phyloP scores from a whole-genome alignment of 305 asterid species.

The Petunia hybrid region DNA sequence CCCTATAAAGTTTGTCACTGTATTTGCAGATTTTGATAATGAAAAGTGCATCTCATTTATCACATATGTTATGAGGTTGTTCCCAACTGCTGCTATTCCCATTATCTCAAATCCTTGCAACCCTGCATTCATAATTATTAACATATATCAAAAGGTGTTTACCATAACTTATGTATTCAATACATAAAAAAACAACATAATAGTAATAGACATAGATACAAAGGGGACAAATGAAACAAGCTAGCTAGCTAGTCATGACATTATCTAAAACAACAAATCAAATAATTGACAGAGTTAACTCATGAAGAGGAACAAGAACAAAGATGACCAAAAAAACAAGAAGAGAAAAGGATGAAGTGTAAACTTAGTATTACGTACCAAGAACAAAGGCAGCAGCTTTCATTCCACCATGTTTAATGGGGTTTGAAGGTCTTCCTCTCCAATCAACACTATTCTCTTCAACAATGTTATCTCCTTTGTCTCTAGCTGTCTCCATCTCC shows the following conservation, averaged over 20 bases:
- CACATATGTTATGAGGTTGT: slow-evolving; percentile 84
- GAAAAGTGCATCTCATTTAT: slow-evolving; percentile 95
- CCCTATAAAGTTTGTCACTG: slow-evolving; percentile 89
- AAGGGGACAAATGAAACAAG: neutral
- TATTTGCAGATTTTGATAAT: slow-evolving; percentile 77
- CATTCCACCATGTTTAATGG: slow-evolving; percentile 89
- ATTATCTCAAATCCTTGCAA: slow-evolving; percentile 91
- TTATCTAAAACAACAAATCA: neutral
- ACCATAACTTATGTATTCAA: too few relatives aligned
- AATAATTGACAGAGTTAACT: neutral
- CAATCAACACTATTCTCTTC: slow-evolving; percentile 63
- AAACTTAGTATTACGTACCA: slow-evolving; percentile 46
- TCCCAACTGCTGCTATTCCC: slow-evolving; percentile 97
- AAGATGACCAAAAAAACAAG: neutral
- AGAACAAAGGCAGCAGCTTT: slow-evolving; percentile 84
- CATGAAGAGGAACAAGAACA: neutral
- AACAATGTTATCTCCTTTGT: slow-evolving; percentile 31
- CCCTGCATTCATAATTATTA: slow-evolving; percentile 51
- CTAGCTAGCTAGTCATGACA: neutral
- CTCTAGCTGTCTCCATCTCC: slow-evolving; percentile 45
- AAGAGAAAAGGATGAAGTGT: slow-evolving; percentile 21
- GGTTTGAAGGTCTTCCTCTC: slow-evolving; percentile 77
- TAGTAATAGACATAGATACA: neutral
- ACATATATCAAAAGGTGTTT: neutral
- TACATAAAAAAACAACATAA: neutral